Percentiles rank a stretch among this genome's conserved stretches.
These are phyloP conservation scores for Bisporella sp. DNA, from an alignment of 2,329 filamentous ascomycete genomes.

Conservation along the genomic window DNA sequence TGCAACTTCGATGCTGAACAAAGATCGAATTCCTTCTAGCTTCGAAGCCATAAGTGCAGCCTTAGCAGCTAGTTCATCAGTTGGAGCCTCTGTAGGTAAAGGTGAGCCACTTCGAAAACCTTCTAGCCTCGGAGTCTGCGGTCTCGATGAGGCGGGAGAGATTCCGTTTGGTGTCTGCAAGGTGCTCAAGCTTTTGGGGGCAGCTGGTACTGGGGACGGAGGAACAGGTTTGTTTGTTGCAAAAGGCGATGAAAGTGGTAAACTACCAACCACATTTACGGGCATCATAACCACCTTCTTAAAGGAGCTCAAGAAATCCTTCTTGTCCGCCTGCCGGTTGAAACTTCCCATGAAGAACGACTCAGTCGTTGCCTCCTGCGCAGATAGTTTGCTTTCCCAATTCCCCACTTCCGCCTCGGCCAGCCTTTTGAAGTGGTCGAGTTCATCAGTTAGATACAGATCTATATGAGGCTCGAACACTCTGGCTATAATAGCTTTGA, in stretches of 20 bases:
- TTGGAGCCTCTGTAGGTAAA: conserved; percentile 60
- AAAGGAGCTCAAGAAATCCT: conserved; percentile 92
- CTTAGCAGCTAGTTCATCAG: conserved; percentile 89
- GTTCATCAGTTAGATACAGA: conserved; percentile 83
- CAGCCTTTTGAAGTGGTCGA: conserved; percentile 73
- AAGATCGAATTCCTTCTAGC: conserved; percentile 85
- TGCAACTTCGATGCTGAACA: conserved; percentile 95
- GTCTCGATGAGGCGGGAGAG: conserved; percentile 33
- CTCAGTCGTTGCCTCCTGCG: conserved; percentile 85
- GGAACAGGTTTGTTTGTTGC: conserved; percentile 32
- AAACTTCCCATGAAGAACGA: conserved; percentile 95
- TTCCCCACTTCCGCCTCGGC: conserved; percentile 70
- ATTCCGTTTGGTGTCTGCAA: conserved; percentile 21
- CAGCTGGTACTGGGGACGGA: conserved; percentile 19
- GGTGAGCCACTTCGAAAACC: conserved; percentile 16
- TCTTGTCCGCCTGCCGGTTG: conserved; percentile 90
- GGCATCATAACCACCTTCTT: conserved; percentile 99
- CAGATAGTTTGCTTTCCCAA: conserved; percentile 89
- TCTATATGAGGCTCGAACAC: conserved; percentile 93
- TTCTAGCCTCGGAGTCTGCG: conserved; percentile 41
- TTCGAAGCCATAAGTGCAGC: conserved; percentile 95
- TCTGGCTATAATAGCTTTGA: conserved; percentile 59
- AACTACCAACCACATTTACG: conserved; percentile 58
- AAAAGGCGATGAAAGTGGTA: conserved; percentile 58
- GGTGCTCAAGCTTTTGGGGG: conserved; percentile 14